Conservation (phyloP, 2,329 filamentous ascomycete species). For the Magnaporthiopsis rhizophila region DNA sequence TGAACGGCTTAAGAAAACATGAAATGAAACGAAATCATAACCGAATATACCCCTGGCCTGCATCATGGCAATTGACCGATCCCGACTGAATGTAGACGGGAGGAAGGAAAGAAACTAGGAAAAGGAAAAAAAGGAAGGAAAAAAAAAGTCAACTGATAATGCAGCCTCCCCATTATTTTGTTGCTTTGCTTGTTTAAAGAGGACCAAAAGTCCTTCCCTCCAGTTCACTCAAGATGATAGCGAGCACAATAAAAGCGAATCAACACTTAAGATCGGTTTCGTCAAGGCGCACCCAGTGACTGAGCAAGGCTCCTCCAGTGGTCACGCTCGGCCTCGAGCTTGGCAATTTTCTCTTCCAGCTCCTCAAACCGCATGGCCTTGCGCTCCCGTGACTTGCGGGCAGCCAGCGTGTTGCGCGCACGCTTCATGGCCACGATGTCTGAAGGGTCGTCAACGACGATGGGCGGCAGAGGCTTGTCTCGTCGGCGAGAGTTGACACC, state of each 20-base stretch:
- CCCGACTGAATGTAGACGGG: neutral
- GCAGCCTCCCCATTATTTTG: conserved; percentile 1
- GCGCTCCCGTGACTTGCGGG: conserved; percentile 83
- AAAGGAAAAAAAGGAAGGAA: neutral
- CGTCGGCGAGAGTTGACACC: conserved; percentile 69
- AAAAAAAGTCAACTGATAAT: neutral
- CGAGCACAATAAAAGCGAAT: conserved; percentile 13
- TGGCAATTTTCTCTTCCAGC: conserved; percentile 62
- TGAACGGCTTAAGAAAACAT: neutral
- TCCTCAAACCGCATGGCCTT: conserved; percentile 71
- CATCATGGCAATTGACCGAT: neutral
- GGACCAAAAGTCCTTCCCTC: conserved; percentile 16
- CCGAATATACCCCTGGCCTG: neutral
- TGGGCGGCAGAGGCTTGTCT: conserved; percentile 72
- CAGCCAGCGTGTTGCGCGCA: conserved; percentile 86
- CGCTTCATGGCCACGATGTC: conserved; percentile 84
- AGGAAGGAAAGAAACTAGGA: neutral
- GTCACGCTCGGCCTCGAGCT: conserved; percentile 58
- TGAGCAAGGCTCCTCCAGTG: conserved; percentile 53
- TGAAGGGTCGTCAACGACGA: conserved; percentile 63
- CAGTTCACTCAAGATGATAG: conserved; percentile 18
- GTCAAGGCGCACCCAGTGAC: conserved; percentile 20
- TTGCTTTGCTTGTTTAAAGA: neutral
- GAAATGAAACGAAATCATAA: neutral
- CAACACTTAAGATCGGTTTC: conserved; percentile 18